These are phyloP conservation scores for Clarireedia hainanense DNA, from an alignment of 2,329 filamentous ascomycete species.

Conservation along the genomic window DNA sequence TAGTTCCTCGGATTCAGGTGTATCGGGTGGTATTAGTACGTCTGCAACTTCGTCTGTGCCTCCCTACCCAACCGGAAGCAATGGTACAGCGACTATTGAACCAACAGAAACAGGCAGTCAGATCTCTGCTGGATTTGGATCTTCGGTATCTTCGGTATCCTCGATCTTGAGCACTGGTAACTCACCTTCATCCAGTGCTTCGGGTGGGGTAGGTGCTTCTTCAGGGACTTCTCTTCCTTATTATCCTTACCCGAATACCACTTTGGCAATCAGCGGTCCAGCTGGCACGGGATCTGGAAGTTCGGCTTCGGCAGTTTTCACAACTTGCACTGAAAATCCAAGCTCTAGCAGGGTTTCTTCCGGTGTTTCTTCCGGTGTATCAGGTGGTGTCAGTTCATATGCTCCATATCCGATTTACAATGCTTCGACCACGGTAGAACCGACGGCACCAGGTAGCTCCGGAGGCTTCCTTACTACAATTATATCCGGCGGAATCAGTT, in stretches of 20 bases:
- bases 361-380: neutral
- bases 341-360: neutral
- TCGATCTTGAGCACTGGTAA: constrained; percentile 8
- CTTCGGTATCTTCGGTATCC: neutral
- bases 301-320: neutral
- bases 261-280: neutral
- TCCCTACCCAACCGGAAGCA: constrained; percentile 12
- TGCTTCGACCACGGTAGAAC: neutral
- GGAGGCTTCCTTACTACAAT: neutral
- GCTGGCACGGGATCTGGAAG: neutral
- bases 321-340: neutral
- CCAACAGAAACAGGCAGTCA: constrained; percentile 8
- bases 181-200: constrained; percentile 8
- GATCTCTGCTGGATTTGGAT: neutral
- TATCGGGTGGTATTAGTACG: neutral
- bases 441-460: constrained; percentile 5
- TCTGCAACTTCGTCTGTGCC: neutral
- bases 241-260: constrained; percentile 10
- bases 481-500: constrained; percentile 3
- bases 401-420: constrained; percentile 2
- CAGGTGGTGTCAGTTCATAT: neutral
- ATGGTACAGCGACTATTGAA: neutral
- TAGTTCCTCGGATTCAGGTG: neutral
- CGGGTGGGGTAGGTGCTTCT: constrained; percentile 6
- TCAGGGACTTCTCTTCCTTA: neutral